Evolutionary conservation across 192 early-diverging fungal genomes (phyloP).

Genomic region (Coemansia sp.): DNA sequence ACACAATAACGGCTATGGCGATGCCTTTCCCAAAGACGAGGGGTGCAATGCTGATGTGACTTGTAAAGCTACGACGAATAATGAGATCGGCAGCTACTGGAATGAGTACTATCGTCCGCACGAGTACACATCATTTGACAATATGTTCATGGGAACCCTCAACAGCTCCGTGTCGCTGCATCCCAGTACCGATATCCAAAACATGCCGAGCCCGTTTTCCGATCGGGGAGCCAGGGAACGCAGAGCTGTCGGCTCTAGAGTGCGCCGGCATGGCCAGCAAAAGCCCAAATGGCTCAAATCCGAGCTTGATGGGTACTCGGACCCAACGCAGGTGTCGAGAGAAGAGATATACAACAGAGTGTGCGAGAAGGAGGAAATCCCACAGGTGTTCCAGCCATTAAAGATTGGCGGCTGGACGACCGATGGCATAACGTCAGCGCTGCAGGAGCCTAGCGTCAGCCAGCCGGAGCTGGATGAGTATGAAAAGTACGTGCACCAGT

Average conservation of each 20-base stretch:
- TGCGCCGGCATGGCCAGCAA: slow-evolving; percentile 26
- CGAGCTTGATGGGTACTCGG: slow-evolving; percentile 25
- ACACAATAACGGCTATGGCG: background rate
- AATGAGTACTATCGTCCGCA: slow-evolving; percentile 85
- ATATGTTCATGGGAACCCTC: slow-evolving; percentile 83
- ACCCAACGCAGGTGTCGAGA: slow-evolving; percentile 35
- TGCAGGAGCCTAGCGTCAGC: slow-evolving; percentile 60
- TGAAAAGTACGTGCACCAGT: slow-evolving; percentile 57
- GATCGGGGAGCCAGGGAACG: slow-evolving; percentile 20
- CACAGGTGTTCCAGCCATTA: slow-evolving; percentile 28
- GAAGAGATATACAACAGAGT: slow-evolving; percentile 40
- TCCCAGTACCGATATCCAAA: slow-evolving; percentile 17
- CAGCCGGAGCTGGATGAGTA: slow-evolving; percentile 60
- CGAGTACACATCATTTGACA: slow-evolving; percentile 72
- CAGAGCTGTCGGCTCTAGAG: background rate
- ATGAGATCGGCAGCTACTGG: slow-evolving; percentile 66
- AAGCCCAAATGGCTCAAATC: slow-evolving; percentile 51
- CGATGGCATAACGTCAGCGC: slow-evolving; percentile 47
- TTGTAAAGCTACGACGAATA: background rate
- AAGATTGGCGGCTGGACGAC: slow-evolving; percentile 50
- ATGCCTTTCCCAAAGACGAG: background rate
- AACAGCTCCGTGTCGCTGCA: slow-evolving; percentile 67
- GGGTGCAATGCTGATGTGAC: background rate
- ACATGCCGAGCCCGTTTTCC: slow-evolving; percentile 41
- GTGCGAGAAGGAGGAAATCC: slow-evolving; percentile 34